Evolutionary conservation across 2,329 filamentous ascomycete genomes (phyloP), one percentile per base, ranked within the genome.

Genomic region (Xylariaceae sp.): DNA sequence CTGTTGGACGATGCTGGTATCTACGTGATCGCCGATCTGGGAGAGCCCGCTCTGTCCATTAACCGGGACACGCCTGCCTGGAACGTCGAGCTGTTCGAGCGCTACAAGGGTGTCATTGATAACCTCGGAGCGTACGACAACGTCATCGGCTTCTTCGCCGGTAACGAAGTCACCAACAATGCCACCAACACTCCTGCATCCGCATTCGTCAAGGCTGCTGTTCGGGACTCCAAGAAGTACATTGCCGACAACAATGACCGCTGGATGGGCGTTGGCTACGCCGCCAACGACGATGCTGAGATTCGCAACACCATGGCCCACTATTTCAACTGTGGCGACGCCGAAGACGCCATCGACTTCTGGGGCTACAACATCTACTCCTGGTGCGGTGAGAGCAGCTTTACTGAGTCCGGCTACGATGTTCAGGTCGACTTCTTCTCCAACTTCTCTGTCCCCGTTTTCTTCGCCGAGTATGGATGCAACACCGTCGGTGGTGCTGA

Each of bases 301-400:
- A 89, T 90, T 58, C 86, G 87, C 68, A 74, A 74, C 52, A 72
- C 83, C 64, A 76, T 90, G 67, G 83, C 84, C 54, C 71, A 85
- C 63, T 91, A 87, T 75, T 89, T 91, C 71, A 85, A 89, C 75
- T 91, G 87, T 63, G 86, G 86, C 45, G 64, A 76, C 48, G 59
- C 71, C 11, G 71, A 71, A 0, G 73, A 55, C 75, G 71, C 82
- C 42, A 89, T 90, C 58, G 87, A 91, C 68, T 90, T 90, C 74
- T 91, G 86, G 82, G 87, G 87, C 44, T 90, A 90, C 81, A 91
- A 91, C 75, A 89, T 90, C 72, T 91, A 91, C 75, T 90, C 87
- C 39, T 91, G 87, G 87, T 91, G 87, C 64, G 87, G 87, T 62
- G 58, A 64, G 56, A 89, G 86, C 55, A 81, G 76, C 55, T 90